Evolutionary conservation across 73 alveolate genomes (phyloP).

Genomic region (Paramecium sexaurelia): DNA sequence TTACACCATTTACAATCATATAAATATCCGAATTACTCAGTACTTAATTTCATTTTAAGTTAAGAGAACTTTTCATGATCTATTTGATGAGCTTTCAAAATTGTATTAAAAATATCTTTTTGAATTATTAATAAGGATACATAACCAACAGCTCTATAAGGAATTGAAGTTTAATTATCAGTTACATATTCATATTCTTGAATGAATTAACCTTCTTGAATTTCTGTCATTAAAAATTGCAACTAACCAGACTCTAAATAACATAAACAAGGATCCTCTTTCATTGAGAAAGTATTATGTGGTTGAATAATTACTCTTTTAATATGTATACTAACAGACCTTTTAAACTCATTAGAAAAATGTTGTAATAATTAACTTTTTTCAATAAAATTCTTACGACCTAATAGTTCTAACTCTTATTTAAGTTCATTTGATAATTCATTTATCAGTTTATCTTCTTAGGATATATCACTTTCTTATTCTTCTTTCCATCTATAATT

Average conservation of each 20-base stretch:
- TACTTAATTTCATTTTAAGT: neutral
- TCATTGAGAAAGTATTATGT: slow-evolving; percentile 13
- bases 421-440: slow-evolving; percentile 61
- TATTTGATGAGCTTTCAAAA: neutral
- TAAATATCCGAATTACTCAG: neutral
- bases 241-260: slow-evolving; percentile 31
- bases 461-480: slow-evolving; percentile 25
- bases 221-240: neutral
- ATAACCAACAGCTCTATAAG: slow-evolving; percentile 33
- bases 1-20: neutral
- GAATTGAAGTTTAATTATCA: neutral
- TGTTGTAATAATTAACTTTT: slow-evolving; percentile 6
- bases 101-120: neutral
- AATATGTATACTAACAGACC: neutral
- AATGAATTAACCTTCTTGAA: neutral
- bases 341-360: neutral
- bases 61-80: slow-evolving; percentile 29
- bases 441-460: slow-evolving; percentile 46
- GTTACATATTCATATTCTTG: neutral
- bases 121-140: neutral
- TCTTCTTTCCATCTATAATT: slow-evolving; percentile 67
- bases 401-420: slow-evolving; percentile 43
- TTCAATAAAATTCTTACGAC: neutral
- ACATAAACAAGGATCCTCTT: neutral
- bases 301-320: slow-evolving; percentile 48